Evolutionary conservation across 139 green algal genomes (phyloP).

Genomic region (Zygnema cylindricum): DNA sequence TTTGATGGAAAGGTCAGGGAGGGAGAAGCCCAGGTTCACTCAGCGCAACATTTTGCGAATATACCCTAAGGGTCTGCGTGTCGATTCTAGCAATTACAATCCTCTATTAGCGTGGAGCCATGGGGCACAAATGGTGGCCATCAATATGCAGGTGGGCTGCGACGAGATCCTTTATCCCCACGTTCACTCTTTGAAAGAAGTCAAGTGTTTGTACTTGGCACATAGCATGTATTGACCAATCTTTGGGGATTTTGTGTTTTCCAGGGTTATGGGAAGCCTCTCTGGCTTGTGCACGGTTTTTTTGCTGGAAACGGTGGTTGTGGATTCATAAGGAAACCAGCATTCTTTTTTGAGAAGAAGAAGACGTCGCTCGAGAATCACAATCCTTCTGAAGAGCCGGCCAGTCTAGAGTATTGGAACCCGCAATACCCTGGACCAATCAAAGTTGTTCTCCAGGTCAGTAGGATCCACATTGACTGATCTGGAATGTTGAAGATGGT

Average conservation of each 20-base stretch:
- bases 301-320: conserved; percentile 58
- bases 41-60: conserved; percentile 58
- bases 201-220: too few species aligned
- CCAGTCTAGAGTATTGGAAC: background rate
- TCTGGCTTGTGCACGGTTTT: conserved; percentile 57
- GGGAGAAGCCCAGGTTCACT: conserved; percentile 46
- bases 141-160: conserved; percentile 56
- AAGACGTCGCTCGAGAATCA: background rate
- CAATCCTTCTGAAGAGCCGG: background rate
- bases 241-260: background rate
- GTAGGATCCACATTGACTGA: too few species aligned
- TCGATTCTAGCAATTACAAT: conserved; percentile 52
- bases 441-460: background rate
- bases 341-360: conserved; percentile 39
- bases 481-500: too few species aligned
- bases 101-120: conserved; percentile 39
- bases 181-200: background rate
- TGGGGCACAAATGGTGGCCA: conserved; percentile 56
- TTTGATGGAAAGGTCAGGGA: background rate
- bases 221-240: too few species aligned
- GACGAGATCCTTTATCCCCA: background rate
- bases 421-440: background rate
- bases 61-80: conserved; percentile 42
- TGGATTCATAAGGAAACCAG: conserved; percentile 55
- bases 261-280: conserved; percentile 44